Base-by-base conservation (phyloP, 2,329 filamentous ascomycete genomes). In the Dactylellina haptotyla region DNA sequence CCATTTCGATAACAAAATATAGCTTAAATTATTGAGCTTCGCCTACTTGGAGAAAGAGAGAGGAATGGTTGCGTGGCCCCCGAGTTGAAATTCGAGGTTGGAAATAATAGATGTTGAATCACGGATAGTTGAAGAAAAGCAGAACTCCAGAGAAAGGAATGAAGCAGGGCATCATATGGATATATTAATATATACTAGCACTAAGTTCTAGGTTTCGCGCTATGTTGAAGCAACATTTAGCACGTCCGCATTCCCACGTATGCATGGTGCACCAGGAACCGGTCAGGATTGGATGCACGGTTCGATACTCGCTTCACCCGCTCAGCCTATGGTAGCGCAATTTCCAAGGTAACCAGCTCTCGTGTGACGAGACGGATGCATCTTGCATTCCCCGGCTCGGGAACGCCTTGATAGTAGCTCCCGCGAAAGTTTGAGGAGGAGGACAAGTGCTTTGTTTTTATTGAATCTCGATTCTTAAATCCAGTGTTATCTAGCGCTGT, bases 91-190 rank as follows among this genome's bases (percentile, higher is more conserved):
- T 9, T 37, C 18, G 28, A 53, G 20, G 45, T n/a, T 53, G 28
- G 25, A 25, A 23, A 30, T 14, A 18, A n/a, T n/a, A 53, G 57
- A 64, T 64, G 46, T 54, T 64, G 59, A 64, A 64, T 64, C 48
- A 25, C 18, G 6, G 14, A 34, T 34, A 14, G 6, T 34, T 34
- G 6, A 14, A 34, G 6, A 14, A 14, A 34, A 6, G 6, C 14
- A 14, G 30, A 34, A 34, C 14, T 34, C 30, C 30, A 14, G 30
- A 34, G 30, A 14, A 6, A 34, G 30, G 14, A 34, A 34, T 34
- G 30, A 34, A 34, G 30, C 30, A n/a, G n/a, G n/a, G n/a, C n/a
- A n/a, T n/a, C 30, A 34, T 6, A 6, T 34, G 14, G 30, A 6
- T 34, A 34, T 5, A 14, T 34, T 5, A 6, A 34, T 34, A 34